These are phyloP conservation scores for Pseudocercospora fijiensis DNA, from an alignment of 2,329 filamentous ascomycete genomes.

Conservation along the genomic window DNA sequence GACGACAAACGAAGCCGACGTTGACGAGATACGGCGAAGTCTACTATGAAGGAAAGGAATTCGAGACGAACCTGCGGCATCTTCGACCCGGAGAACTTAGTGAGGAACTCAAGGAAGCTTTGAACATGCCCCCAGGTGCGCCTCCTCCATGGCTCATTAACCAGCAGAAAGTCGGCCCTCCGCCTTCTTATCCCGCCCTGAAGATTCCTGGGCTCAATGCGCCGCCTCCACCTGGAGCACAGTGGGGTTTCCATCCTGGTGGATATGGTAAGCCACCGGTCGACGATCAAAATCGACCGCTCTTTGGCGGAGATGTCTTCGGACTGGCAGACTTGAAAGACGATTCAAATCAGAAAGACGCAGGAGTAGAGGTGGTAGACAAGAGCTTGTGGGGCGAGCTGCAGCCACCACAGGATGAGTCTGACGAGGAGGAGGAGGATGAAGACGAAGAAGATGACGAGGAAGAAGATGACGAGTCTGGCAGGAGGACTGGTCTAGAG, in stretches of 20 bases:
- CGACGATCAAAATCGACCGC: slow-evolving; percentile 85
- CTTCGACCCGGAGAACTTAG: slow-evolving; percentile 86
- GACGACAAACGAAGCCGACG: slow-evolving; percentile 93
- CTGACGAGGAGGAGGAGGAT: slow-evolving; percentile 59
- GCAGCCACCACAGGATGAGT: slow-evolving; percentile 67
- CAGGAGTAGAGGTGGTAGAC: slow-evolving; percentile 74
- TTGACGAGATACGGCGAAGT: slow-evolving; percentile 94
- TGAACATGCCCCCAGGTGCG: slow-evolving; percentile 89
- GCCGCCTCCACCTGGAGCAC: slow-evolving; percentile 80
- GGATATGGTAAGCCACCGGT: slow-evolving; percentile 95
- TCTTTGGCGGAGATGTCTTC: slow-evolving; percentile 94
- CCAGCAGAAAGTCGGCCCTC: slow-evolving; percentile 88
- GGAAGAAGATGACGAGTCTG: slow-evolving; percentile 63
- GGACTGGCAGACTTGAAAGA: slow-evolving; percentile 59
- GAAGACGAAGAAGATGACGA: slow-evolving; percentile 70
- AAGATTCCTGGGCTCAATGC: slow-evolving; percentile 94
- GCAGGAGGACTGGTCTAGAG: slow-evolving; percentile 59
- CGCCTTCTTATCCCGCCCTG: slow-evolving; percentile 90
- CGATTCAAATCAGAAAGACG: slow-evolving; percentile 60
- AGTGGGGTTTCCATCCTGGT: slow-evolving; percentile 93
- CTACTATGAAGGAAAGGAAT: slow-evolving; percentile 99
- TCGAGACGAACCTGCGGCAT: slow-evolving; percentile 89
- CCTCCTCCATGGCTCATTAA: slow-evolving; percentile 97
- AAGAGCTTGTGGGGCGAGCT: slow-evolving; percentile 89
- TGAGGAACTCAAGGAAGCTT: slow-evolving; percentile 84